Evolutionary conservation across 768 basidiomycete genomes (phyloP), one percentile per base, ranked within the genome.

Genomic region (Kwoniella dejecticola): DNA sequence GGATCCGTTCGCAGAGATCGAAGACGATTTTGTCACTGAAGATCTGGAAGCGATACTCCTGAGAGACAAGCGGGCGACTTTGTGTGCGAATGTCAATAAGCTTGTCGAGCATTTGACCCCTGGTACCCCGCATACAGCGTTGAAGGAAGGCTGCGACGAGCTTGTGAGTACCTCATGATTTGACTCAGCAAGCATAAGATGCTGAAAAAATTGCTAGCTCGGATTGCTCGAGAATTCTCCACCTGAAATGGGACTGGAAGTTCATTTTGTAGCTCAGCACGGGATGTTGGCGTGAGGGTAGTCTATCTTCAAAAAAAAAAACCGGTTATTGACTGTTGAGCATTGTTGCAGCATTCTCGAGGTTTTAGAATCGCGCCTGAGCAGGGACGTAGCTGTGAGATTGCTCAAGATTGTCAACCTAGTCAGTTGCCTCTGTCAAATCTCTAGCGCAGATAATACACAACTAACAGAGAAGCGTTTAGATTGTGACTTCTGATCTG

Each of bases 1-100:
- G n/a, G 77, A 99, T 81, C 95, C 96, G 1, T 99, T 99, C 69
- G 93, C 95, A 2, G 91, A 93, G 89, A 94, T 95, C 60, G 92
- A 96, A 70, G 93, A 94, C 81, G 90, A 89, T 6, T 94, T 92
- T 36, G 70, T 62, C 6, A 58, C 59, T 4, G 91, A 94, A 67
- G 93, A 95, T 73, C 82, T 96, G 1, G 93, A 96, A 71, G 85
- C 92, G 0, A 95, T 95, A 69, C 82, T 98, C 19, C 86, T 91
- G 63, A 85, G 96, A 29, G 96, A 99, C 81, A 95, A 96, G 81
- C 83, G 91, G 67, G 94, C 96, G 1, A 84, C 92, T 21, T 81
- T 97, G 36, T 91, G 86, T 73, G 88, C 85, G 54, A 83, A 84
- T 38, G 89, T 96, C 56, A 90, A 86, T 64, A 87, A 88, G 63